A percentile compares a stretch with the other conserved stretches of the same genome.
Conservation (phyloP, 768 basidiomycete species). For the Tricholomella constricta region DNA sequence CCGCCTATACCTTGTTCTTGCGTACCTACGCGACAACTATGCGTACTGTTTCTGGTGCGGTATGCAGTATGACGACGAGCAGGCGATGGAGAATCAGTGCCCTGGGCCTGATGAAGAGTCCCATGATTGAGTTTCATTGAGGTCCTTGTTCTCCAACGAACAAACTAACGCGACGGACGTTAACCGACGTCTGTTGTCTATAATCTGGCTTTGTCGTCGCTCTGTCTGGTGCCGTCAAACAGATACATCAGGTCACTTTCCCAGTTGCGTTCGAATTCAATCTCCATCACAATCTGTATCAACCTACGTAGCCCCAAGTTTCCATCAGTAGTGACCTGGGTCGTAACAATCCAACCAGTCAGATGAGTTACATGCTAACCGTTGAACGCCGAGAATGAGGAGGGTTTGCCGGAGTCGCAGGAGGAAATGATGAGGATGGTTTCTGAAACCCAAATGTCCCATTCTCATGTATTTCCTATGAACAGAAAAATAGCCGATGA, state of each 20-base stretch:
- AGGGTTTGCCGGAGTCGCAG: background rate
- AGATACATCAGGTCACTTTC: background rate
- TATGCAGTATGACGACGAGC: conserved; percentile 61
- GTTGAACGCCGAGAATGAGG: background rate
- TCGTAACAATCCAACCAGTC: background rate
- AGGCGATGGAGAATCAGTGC: conserved; percentile 65
- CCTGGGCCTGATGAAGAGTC: conserved; percentile 77
- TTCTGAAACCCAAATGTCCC: background rate
- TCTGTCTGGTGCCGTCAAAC: background rate
- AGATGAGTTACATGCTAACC: background rate
- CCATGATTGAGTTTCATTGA: conserved; percentile 59
- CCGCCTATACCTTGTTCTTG: conserved; percentile 64
- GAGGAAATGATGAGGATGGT: background rate
- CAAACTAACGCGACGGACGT: background rate
- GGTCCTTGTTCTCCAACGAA: background rate
- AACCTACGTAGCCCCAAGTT: background rate
- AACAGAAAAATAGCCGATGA: background rate
- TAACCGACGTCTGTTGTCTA: background rate
- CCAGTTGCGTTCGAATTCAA: background rate
- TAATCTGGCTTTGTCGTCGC: too few species aligned
- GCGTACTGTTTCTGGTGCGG: conserved; percentile 92
- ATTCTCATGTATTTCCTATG: conserved; percentile 2
- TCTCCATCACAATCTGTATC: background rate
- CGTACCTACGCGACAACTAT: conserved; percentile 73
- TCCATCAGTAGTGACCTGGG: background rate